Evolutionary conservation across 108 stramenopile species (phyloP).

Genomic region (Cyclotella kingstonii): DNA sequence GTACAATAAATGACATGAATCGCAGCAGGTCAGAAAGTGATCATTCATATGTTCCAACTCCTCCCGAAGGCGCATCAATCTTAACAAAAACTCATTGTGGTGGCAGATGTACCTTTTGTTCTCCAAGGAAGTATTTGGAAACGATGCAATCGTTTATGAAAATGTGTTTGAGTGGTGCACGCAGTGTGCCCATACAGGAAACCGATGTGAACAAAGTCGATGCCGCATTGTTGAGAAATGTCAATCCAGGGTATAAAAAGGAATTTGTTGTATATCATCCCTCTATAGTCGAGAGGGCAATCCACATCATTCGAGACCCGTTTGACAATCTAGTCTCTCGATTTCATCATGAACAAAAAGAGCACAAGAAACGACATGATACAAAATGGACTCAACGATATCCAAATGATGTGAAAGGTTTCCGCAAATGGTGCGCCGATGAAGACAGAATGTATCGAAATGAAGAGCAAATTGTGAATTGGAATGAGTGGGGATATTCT

Average conservation of each 20-base stretch:
- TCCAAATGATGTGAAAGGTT: constrained; percentile 45
- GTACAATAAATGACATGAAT: neutral
- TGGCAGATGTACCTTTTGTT: constrained; percentile 56
- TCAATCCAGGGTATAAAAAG: constrained; percentile 25
- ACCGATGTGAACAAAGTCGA: constrained; percentile 7
- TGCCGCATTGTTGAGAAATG: neutral
- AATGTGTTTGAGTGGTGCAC: constrained; percentile 31
- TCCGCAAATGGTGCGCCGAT: constrained; percentile 57
- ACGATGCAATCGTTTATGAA: constrained; percentile 17
- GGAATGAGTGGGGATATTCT: constrained; percentile 15
- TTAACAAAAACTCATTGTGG: constrained; percentile 86
- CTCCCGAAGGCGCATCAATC: constrained; percentile 42
- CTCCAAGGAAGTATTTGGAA: constrained; percentile 57
- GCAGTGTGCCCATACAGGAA: constrained; percentile 28
- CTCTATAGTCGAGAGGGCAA: constrained; percentile 45
- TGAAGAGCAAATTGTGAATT: constrained; percentile 21
- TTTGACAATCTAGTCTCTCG: constrained; percentile 72
- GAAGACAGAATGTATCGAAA: constrained; percentile 33
- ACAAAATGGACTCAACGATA: constrained; percentile 25
- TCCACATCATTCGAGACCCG: constrained; percentile 72
- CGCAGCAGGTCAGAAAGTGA: constrained; percentile 3
- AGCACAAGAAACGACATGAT: constrained; percentile 32
- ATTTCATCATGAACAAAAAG: constrained; percentile 53
- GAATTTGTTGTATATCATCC: constrained; percentile 30
- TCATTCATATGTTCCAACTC: too few relatives aligned